phyloP scores from a whole-genome alignment of 768 basidiomycete genomes.

The Termitomyces sp. region DNA sequence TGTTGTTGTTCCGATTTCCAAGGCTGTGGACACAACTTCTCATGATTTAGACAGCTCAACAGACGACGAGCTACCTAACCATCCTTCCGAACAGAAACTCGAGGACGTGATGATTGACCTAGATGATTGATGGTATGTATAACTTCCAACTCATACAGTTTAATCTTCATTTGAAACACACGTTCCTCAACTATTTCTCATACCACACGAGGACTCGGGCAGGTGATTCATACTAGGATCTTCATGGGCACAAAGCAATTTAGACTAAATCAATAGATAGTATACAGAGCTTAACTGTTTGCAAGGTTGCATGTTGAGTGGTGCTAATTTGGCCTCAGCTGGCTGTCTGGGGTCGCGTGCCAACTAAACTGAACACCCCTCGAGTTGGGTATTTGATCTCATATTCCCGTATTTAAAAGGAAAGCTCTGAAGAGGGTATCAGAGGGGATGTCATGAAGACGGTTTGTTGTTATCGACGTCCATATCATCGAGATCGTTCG shows the following conservation, averaged over 20 bases:
- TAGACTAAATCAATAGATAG: neutral
- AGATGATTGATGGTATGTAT: constrained; percentile 28
- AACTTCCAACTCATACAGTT: neutral
- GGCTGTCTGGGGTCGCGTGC: neutral
- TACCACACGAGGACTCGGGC: no score
- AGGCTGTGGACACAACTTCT: neutral
- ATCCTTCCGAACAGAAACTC: neutral
- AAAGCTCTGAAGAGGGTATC: neutral
- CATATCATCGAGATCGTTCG: constrained; percentile 55
- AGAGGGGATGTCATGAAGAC: constrained; percentile 15
- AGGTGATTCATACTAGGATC: neutral
- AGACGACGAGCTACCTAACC: constrained; percentile 24
- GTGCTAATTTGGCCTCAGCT: neutral
- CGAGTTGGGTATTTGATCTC: neutral
- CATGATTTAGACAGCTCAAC: constrained; percentile 21
- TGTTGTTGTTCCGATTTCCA: constrained; percentile 25
- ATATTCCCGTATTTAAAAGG: neutral
- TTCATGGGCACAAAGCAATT: neutral
- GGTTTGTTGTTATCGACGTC: constrained; percentile 23
- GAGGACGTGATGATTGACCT: constrained; percentile 38
- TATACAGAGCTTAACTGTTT: neutral
- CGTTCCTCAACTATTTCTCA: no score
- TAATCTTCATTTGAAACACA: no score
- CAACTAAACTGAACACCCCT: neutral
- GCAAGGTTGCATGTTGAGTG: neutral